Base-by-base conservation (phyloP, 768 basidiomycete genomes). In the Pisolithus orientalis region DNA sequence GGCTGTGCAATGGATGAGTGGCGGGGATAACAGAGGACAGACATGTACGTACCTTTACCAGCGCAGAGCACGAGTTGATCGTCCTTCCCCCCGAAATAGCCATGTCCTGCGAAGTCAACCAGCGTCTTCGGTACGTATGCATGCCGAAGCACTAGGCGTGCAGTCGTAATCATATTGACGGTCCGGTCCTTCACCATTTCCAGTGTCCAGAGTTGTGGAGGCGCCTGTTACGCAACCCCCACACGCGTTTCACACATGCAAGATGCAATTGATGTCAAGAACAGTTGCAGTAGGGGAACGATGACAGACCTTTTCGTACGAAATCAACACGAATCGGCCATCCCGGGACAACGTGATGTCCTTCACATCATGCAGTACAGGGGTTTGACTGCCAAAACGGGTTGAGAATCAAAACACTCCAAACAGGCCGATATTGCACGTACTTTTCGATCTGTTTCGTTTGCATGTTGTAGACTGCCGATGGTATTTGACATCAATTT, bases 21-120 rank as follows among this genome's bases (percentile, higher is more conserved):
- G 8, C 16, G 10, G 44, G 37, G 38, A 7, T 25, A 24, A 16
- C 3, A 17, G 51, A 7, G 50, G 7, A 44, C 48, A 43, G 14
- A 21, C 17, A 9, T 25, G 38, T 10, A 58, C 66, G 32, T 47
- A 82, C 85, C 78, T 76, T 88, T 87, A 27, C 82, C 80, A 37
- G 84, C 81, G 58, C 85, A 84, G 1, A 89, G 71, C n/a, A 90
- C 80, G 28, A 88, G 69, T 58, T 88, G 84, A 61, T 86, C 82
- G 57, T 83, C 79, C 58, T 77, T 79, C 27, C 87, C 87, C 38
- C 85, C 85, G 49, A 88, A 87, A 66, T 86, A 86, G 56, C 83
- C 84, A 4, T 81, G 80, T 0, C 87, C 87, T 1, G 85, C 82
- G 59, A 87, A 87, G 57, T 87, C 83, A 31, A 85, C 82, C 9